These are phyloP conservation scores for Petrea volubilis DNA, from an alignment of 257 asterid genomes.

Conservation along the genomic window DNA sequence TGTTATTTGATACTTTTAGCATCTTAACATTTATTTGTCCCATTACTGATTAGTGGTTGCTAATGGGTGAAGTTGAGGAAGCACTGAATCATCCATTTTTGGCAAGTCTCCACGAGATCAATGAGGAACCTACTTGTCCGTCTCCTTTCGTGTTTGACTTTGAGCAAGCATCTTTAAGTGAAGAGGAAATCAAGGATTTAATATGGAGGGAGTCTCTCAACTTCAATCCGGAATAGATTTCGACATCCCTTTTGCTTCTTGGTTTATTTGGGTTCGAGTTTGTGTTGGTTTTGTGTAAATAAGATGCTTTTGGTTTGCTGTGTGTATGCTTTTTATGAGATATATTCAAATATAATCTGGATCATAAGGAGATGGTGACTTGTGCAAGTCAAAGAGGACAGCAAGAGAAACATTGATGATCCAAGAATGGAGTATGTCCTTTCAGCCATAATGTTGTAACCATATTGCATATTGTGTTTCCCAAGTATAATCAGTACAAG, in stretches of 20 bases:
- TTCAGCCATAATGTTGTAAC: conserved; percentile 22
- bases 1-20: conserved; percentile 2
- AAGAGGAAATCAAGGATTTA: conserved; percentile 86
- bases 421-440: not conserved
- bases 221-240: conserved; percentile 61
- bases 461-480: conserved; percentile 16
- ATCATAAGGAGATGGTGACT: not conserved
- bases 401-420: not conserved
- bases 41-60: conserved; percentile 18
- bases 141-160: conserved; percentile 79
- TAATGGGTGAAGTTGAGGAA: conserved; percentile 63
- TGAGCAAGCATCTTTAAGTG: conserved; percentile 70
- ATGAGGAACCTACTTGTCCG: conserved; percentile 79
- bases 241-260: not conserved
- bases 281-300: conserved; percentile 33
- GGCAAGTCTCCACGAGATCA: conserved; percentile 84
- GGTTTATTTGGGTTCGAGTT: conserved; percentile 21
- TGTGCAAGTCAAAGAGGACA: not conserved
- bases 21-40: not conserved
- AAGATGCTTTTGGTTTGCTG: conserved; percentile 23
- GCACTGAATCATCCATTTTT: conserved; percentile 82
- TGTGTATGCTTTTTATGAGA: conserved; percentile 31
- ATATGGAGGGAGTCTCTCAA: conserved; percentile 78
- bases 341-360: conserved; percentile 8
- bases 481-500: conserved; percentile 2